Evolutionary conservation across 2,329 filamentous ascomycete species (phyloP), one percentile per base, ranked within the genome.

Genomic region (Cyanodermella asteris): DNA sequence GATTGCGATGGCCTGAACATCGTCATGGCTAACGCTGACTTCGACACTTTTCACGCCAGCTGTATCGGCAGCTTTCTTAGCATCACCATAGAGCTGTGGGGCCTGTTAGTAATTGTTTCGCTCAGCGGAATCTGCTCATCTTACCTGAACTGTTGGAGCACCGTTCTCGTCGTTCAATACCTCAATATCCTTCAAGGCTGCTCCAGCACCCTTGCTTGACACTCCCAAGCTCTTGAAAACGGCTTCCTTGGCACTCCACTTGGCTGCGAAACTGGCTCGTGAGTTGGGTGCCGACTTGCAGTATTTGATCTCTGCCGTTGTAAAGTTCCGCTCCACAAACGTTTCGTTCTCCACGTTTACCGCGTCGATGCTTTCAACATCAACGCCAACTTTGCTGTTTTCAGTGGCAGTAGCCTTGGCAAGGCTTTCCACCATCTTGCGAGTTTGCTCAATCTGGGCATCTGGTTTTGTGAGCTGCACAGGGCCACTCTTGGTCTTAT

Each of bases 161-260:
- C 87, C 87, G 22, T 66, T 73, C 36, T 75, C 70, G 42, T 82
- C 72, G 40, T 71, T 72, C 33, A 67, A 50, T 39, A 97, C 84
- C 55, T 97, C 90, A 55, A 97, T 97, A 20, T 94, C 82, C 58
- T 73, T 87, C 51, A 97, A 51, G 10, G 80, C 62, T 31, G 87
- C 84, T 35, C 90, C 87, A 7, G 75, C 82, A 32, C 87, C 87
- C 52, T 76, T 72, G 50, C 82, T 74, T 38, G 64, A 55, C 8
- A 94, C 82, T 36, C 82, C 81, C 9, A 97, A 61, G 18, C 78
- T 81, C 66, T 97, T 97, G 64, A 97, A 97, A 1, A 97, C 82
- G 15, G 87, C 87, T 55, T 97, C 87, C 59, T 97, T 97, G 18
- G 87, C 87, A 41, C 74, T 84, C 87, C 87, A 97, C 38, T 81